These are phyloP conservation scores for Orychophragmus violaceus DNA, from an alignment of 345 rosid species.

Conservation along the genomic window DNA sequence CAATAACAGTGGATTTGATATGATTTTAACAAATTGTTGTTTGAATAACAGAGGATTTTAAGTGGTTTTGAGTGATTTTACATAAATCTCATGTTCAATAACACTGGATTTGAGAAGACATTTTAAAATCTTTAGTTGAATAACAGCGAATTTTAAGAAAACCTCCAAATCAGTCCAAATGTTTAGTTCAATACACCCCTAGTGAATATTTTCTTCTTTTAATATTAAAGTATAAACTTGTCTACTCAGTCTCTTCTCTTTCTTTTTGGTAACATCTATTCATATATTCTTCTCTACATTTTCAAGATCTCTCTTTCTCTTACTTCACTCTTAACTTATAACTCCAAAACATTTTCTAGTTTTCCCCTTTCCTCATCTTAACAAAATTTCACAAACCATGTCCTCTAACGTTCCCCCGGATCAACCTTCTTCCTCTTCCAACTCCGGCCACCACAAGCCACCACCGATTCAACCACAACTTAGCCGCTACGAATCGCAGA, in stretches of 20 bases:
- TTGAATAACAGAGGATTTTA: too few relatives aligned
- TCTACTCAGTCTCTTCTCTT: background rate
- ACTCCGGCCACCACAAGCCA: constrained; percentile 11
- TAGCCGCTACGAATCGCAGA: constrained; percentile 84
- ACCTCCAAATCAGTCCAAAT: too few relatives aligned
- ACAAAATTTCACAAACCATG: constrained; percentile 1
- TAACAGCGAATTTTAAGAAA: too few relatives aligned
- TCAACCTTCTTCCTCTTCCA: constrained; percentile 17
- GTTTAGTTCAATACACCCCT: too few relatives aligned
- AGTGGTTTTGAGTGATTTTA: too few relatives aligned
- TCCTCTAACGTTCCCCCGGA: constrained; percentile 35
- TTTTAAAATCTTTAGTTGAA: too few relatives aligned
- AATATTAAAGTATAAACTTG: background rate
- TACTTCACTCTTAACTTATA: background rate
- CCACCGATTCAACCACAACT: constrained; percentile 28
- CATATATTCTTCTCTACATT: constrained; percentile 7
- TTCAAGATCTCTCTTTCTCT: background rate
- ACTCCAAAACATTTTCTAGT: background rate
- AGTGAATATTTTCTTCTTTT: background rate
- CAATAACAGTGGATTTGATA: too few relatives aligned
- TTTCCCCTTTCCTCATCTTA: background rate
- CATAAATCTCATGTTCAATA: too few relatives aligned
- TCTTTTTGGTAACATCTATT: background rate
- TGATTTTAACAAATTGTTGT: too few relatives aligned
- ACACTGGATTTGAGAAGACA: too few relatives aligned